Evolutionary conservation across 2,329 filamentous ascomycete species (phyloP).

Genomic region (Microcyclospora tardicrescens): DNA sequence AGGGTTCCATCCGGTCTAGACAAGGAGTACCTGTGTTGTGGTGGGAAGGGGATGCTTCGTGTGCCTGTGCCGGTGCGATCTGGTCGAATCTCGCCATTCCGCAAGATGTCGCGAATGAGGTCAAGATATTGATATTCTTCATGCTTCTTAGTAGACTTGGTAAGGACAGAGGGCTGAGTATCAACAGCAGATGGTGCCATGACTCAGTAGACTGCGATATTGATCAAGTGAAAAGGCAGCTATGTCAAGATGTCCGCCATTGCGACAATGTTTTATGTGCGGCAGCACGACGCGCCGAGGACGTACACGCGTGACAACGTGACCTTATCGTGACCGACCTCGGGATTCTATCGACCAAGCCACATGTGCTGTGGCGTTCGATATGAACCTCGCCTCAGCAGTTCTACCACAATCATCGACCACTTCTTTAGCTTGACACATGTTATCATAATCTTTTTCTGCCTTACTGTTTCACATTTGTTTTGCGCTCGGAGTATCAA

Average conservation of each 20-base stretch:
- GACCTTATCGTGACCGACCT: no score
- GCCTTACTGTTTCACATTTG: no score
- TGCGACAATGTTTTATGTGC: no score
- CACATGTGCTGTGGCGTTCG: not conserved
- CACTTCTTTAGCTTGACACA: not conserved
- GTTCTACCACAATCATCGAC: slow-evolving; percentile 1
- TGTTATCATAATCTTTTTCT: no score
- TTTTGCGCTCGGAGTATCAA: not conserved
- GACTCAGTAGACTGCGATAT: no score
- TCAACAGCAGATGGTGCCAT: no score
- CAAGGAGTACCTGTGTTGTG: slow-evolving; percentile 75
- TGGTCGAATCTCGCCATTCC: slow-evolving; percentile 72
- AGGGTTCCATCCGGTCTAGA: slow-evolving; percentile 45
- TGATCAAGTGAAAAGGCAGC: no score
- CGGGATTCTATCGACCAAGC: no score
- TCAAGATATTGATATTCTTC: slow-evolving; percentile 93
- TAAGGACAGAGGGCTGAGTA: no score
- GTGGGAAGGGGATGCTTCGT: slow-evolving; percentile 74
- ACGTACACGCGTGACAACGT: no score
- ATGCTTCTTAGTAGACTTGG: slow-evolving; percentile 31
- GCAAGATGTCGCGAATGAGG: slow-evolving; percentile 72
- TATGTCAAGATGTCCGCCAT: no score
- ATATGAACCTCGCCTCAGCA: slow-evolving; percentile 1
- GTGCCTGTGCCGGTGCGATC: slow-evolving; percentile 95
- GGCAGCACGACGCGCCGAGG: no score